Evolutionary conservation across 192 early-diverging fungal genomes (phyloP), one percentile per base, ranked within the genome.

Genomic region (Chytriomyces hyalinus): DNA sequence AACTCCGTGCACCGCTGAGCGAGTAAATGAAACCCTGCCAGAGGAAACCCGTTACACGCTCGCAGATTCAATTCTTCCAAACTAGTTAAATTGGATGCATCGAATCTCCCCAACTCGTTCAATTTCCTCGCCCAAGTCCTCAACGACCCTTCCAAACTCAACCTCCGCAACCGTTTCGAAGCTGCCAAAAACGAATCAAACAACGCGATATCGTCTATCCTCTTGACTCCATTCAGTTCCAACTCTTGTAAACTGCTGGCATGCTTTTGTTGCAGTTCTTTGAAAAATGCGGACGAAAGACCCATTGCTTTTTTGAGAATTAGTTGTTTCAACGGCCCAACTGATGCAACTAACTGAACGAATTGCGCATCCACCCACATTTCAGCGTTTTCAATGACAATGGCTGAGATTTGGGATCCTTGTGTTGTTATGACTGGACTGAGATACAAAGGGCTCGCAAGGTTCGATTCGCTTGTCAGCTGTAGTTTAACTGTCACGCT

Each of bases 281-380:
- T 6, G 45, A 67, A 67, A 67, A 67, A 67, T 46, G 36, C 47
- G 36, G 36, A 28, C 13, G 65, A 67, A 28, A 67, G 65, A 9
- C 43, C 45, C 65, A 67, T 47, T 4, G 65, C 10, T 36, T 46
- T 46, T 13, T 22, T 17, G 45, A 67, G 10, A 11, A 45, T 36
- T 0, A 67, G 44, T 9, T 28, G 36, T 15, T 67, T 46, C 43
- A 67, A 47, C 7, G 65, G 28, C 1, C 65, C 65, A 17, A 67
- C 36, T 9, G 13, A 17, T 17, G 62, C 15, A 26, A 67, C 47
- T 3, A 67, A 22, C n/a, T 67, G 43, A 15, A 36, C 47, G 2
- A 67, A 22, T 22, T 67, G 65, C 11, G 65, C 65, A 46, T 67
- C 65, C 10, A 67, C 65, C 65, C 65, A 67, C 65, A 67, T 67